Base-by-base conservation (phyloP, 495 filamentous ascomycete genomes). In the Usnea hakonensis region DNA sequence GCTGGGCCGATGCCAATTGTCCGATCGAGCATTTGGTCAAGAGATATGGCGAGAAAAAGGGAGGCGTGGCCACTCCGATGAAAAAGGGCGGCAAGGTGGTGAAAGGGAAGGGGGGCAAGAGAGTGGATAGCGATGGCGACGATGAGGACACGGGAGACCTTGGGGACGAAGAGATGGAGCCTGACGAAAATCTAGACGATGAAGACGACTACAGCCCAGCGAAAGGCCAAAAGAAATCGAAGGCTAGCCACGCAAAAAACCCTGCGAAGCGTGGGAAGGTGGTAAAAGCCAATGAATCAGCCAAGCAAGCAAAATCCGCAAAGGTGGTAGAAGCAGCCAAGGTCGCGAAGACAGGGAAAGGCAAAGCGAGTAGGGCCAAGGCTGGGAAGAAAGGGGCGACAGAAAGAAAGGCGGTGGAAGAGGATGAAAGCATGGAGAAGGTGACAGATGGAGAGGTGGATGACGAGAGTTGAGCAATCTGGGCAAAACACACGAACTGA, bases 21-120 rank as follows among this genome's bases (percentile, higher is more conserved):
- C 72, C 76, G 23, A 81, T 82, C 67, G 80, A 82, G 55, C 74
- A 80, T 64, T 63, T 82, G 33, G 75, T 82, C 1, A 76, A 62
- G 17, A 72, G 80, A 44, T 76, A 75, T 6, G 78, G 78, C 13
- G 73, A 71, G 55, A 69, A 75, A 33, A 79, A 78, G 64, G 71
- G 67, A 26, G 62, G 56, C 23, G 13, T 38, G 33, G 55, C 46
- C n/a, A 57, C 19, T 46, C 58, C 55, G 5, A 46, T 36, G 48
- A 62, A 62, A 28, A 52, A 52, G 32, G 48, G 48, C 28, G 48
- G 48, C 16, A 52, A 33, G 14, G 36, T 16, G 21, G 21, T 21
- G 16, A 58, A 55, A 17, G 36, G 57, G 11, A 65, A 66, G 38
- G 57, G 58, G 50, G 36, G 63, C 10, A 65, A 60, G 28, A 55